These are phyloP conservation scores for Colletotrichum liaoningense DNA, from an alignment of 2,329 filamentous ascomycete species.

Conservation along the genomic window DNA sequence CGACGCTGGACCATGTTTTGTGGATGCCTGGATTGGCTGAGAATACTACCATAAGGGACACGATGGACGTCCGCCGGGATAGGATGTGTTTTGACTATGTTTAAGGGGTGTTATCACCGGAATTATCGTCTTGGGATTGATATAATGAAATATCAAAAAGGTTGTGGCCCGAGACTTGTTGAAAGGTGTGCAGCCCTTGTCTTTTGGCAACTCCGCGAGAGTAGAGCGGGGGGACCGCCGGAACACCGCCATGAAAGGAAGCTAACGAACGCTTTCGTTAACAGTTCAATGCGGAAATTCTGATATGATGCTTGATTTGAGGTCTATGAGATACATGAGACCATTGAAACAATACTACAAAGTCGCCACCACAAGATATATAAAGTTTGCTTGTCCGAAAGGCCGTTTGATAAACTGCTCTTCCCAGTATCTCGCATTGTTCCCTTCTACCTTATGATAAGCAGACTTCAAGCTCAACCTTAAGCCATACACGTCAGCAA, in stretches of 20 bases:
- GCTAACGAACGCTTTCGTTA: neutral
- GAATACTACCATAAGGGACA: neutral
- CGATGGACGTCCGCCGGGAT: neutral
- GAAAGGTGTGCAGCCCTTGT: neutral
- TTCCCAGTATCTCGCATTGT: neutral
- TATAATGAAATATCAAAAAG: neutral
- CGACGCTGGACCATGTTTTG: neutral
- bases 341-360: neutral
- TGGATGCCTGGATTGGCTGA: neutral
- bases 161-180: too few relatives aligned
- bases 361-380: neutral
- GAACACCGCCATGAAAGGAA: neutral
- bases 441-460: neutral
- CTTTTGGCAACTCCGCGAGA: too few relatives aligned
- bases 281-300: neutral
- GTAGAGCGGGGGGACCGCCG: too few relatives aligned
- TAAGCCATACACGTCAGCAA: neutral
- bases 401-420: neutral
- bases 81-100: neutral
- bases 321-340: neutral
- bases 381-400: neutral
- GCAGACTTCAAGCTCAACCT: neutral
- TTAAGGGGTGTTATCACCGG: neutral
- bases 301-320: neutral
- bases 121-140: neutral